phyloP scores from a whole-genome alignment of 768 basidiomycete genomes.

The Lanmaoa rubissima region DNA sequence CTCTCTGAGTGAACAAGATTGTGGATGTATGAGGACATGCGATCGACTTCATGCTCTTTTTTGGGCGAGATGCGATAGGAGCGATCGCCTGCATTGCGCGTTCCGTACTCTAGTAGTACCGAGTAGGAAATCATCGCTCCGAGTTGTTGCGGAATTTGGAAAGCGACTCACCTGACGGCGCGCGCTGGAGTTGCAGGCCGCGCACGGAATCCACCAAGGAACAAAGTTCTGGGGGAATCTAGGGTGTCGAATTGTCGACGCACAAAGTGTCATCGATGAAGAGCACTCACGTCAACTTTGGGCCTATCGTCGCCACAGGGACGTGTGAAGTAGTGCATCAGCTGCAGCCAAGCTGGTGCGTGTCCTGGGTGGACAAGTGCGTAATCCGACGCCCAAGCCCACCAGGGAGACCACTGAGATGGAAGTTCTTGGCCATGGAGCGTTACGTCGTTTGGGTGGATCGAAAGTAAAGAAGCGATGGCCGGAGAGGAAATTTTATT shows the following conservation, averaged over 20 bases:
- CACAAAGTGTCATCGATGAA: neutral
- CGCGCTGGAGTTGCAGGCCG: conserved; percentile 27
- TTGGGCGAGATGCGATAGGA: conserved; percentile 68
- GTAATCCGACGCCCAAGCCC: conserved; percentile 33
- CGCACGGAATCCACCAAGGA: conserved; percentile 25
- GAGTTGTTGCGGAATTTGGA: neutral
- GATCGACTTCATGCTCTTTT: conserved; percentile 67
- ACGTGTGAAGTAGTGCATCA: conserved; percentile 25
- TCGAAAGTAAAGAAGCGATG: conserved; percentile 36
- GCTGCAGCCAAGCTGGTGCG: conserved; percentile 23
- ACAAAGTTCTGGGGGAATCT: conserved; percentile 26
- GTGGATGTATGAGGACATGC: conserved; percentile 57
- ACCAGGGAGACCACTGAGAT: conserved; percentile 35
- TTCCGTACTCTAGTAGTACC: conserved; percentile 10
- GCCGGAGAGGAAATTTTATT: conserved; percentile 21
- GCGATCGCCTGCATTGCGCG: conserved; percentile 2
- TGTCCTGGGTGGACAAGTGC: conserved; percentile 13
- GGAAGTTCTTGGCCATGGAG: conserved; percentile 20
- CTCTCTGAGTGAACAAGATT: conserved; percentile 31
- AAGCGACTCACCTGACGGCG: conserved; percentile 13
- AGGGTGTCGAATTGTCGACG: neutral
- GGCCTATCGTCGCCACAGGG: conserved; percentile 7
- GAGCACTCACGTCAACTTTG: conserved; percentile 15
- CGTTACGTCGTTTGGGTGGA: conserved; percentile 49
- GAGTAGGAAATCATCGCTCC: neutral